These are phyloP conservation scores for Diutina scorzettiae DNA, from an alignment of 1,139 yeast genomes.

Conservation along the genomic window DNA sequence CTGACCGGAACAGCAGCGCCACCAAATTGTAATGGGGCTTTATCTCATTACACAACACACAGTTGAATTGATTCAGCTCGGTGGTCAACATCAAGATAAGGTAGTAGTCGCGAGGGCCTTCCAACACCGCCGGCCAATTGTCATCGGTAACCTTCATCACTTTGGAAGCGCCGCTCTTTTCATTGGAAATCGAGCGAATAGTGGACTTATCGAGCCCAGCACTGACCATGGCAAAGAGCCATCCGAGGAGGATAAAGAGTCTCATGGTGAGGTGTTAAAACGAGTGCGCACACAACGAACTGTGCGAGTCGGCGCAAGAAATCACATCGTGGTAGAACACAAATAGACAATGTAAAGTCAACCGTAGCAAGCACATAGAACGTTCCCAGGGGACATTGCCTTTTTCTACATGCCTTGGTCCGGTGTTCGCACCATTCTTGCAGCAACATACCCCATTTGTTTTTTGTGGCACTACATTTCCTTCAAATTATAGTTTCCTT, in stretches of 20 bases:
- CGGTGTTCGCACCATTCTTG: too few relatives aligned
- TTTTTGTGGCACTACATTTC: too few relatives aligned
- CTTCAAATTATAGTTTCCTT: too few relatives aligned
- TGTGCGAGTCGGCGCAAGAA: too few relatives aligned
- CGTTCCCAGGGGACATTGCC: too few relatives aligned
- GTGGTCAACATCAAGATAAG: conserved; percentile 64
- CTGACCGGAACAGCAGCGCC: conserved; percentile 47
- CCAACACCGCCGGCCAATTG: conserved; percentile 46
- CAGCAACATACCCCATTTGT: too few relatives aligned
- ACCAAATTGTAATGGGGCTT: conserved; percentile 50
- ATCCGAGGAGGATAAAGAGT: neutral
- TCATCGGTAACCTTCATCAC: conserved; percentile 38
- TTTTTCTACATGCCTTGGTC: too few relatives aligned
- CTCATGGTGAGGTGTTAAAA: too few relatives aligned
- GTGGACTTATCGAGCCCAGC: neutral
- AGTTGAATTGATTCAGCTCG: conserved; percentile 58
- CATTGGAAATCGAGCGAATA: neutral
- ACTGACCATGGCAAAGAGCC: conserved; percentile 2
- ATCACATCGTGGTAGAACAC: too few relatives aligned
- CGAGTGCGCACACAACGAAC: too few relatives aligned
- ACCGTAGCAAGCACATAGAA: too few relatives aligned
- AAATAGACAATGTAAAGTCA: too few relatives aligned
- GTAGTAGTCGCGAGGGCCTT: conserved; percentile 62
- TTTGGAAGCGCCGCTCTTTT: conserved; percentile 3
- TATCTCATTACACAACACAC: conserved; percentile 62